Conservation (phyloP, 495 filamentous ascomycete species). For the Ramalina intermedia region DNA sequence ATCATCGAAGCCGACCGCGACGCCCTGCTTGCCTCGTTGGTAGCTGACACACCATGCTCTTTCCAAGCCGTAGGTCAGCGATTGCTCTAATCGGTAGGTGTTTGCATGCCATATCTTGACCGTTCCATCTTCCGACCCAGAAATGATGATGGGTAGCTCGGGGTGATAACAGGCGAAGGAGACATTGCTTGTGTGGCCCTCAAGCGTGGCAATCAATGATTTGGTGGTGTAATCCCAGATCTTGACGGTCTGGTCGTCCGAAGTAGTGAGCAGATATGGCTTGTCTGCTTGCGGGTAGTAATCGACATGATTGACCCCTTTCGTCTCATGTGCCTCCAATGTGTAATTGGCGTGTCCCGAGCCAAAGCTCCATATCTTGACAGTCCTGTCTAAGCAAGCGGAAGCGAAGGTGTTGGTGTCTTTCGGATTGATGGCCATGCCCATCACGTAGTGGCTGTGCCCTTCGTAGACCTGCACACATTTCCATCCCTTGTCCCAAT, state of each 20-base stretch:
- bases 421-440: conserved; percentile 98
- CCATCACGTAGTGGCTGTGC: conserved; percentile 98
- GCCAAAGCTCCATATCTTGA: conserved; percentile 97
- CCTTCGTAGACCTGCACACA: conserved; percentile 96
- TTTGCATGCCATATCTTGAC: conserved; percentile 98
- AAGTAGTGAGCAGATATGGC: conserved; percentile 91
- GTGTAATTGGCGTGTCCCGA: conserved; percentile 85
- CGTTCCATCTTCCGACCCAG: conserved; percentile 95
- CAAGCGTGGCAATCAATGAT: conserved; percentile 86
- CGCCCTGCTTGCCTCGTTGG: conserved; percentile 81
- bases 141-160: conserved; percentile 92
- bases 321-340: conserved; percentile 91
- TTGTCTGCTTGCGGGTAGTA: conserved; percentile 96
- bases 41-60: conserved; percentile 95
- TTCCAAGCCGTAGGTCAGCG: conserved; percentile 87
- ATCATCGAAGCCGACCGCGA: conserved; percentile 95
- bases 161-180: conserved; percentile 98
- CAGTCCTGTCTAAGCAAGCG: conserved; percentile 88
- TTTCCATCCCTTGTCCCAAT: conserved; percentile 98
- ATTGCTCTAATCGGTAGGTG: conserved; percentile 90
- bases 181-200: conserved; percentile 98
- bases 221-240: conserved; percentile 99
- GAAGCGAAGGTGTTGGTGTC: conserved; percentile 97
- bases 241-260: conserved; percentile 84
- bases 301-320: conserved; percentile 95